Conservation (phyloP, 805 yeast species). For the Lipomyces lipofer region DNA sequence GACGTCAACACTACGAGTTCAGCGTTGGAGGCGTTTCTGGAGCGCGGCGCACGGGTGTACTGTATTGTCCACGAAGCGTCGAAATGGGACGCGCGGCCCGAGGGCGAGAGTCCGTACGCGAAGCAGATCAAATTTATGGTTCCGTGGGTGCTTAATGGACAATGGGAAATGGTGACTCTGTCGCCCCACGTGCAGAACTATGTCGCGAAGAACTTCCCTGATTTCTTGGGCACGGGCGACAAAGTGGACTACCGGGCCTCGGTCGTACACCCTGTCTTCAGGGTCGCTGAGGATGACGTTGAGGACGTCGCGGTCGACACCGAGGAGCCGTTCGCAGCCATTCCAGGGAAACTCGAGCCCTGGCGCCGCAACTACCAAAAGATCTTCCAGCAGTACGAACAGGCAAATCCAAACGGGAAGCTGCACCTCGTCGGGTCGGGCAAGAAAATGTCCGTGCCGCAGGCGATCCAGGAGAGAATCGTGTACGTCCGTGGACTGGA, state of each 20-base stretch:
- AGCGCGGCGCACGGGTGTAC: slow-evolving; percentile 14
- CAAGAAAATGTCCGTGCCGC: slow-evolving; percentile 12
- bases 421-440: slow-evolving; percentile 30
- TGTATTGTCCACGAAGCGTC: slow-evolving; percentile 19
- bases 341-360: slow-evolving; percentile 31
- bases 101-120: slow-evolving; percentile 16
- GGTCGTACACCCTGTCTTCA: slow-evolving; percentile 27
- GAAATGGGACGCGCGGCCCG: slow-evolving; percentile 13
- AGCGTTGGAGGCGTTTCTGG: slow-evolving; percentile 1
- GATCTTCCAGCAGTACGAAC: slow-evolving; percentile 23
- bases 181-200: slow-evolving; percentile 26
- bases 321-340: slow-evolving; percentile 22
- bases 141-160: slow-evolving; percentile 28
- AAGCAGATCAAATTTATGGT: slow-evolving; percentile 20
- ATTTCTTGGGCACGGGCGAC: slow-evolving; percentile 18
- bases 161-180: slow-evolving; percentile 28
- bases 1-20: slow-evolving; percentile 4
- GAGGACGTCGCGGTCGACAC: slow-evolving; percentile 12
- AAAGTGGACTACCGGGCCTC: slow-evolving; percentile 16
- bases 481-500: slow-evolving; percentile 14
- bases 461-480: slow-evolving; percentile 8
- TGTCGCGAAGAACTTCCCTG: slow-evolving; percentile 22
- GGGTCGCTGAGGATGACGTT: neutral
- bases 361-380: slow-evolving; percentile 28
- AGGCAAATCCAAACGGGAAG: slow-evolving; percentile 10